Conservation (phyloP, 225 moss, liverwort and hornwort species). For the Marchantia polymorpha region DNA sequence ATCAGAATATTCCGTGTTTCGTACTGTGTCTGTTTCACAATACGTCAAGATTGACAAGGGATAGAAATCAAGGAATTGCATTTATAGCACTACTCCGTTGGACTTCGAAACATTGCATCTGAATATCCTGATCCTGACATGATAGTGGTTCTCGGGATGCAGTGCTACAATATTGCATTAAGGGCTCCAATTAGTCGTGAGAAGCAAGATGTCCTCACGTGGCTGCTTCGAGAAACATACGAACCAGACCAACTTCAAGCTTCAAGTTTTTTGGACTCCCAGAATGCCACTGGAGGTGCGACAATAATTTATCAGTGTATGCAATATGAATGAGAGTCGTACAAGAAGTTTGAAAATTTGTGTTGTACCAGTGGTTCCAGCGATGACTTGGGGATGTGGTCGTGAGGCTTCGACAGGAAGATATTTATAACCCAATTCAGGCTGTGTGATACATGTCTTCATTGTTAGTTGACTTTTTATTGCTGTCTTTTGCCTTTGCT, state of each 20-base stretch:
- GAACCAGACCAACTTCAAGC: conserved; percentile 71
- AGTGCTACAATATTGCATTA: conserved; percentile 91
- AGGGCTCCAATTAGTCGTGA: conserved; percentile 58
- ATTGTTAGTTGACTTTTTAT: neutral
- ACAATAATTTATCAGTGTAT: neutral
- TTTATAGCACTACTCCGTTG: neutral
- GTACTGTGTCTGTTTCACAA: too few relatives aligned
- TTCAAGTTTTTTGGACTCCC: conserved; percentile 54
- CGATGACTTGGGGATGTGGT: neutral
- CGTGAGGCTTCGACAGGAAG: too few relatives aligned
- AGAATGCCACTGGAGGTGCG: conserved; percentile 37
- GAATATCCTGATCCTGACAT: neutral
- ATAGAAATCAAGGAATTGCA: neutral
- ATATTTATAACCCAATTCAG: too few relatives aligned
- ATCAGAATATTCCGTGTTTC: neutral
- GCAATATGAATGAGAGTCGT: neutral
- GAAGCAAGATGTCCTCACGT: conserved; percentile 71
- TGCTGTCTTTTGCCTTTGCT: neutral
- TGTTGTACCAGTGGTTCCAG: too few relatives aligned
- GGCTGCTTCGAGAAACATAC: conserved; percentile 89
- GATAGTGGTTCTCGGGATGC: conserved; percentile 17
- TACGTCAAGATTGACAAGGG: too few relatives aligned
- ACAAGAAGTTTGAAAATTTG: neutral
- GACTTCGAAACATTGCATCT: neutral
- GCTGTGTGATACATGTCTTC: neutral